phyloP scores from a whole-genome alignment of 495 filamentous ascomycete species.

The Aspergillus biplanus region DNA sequence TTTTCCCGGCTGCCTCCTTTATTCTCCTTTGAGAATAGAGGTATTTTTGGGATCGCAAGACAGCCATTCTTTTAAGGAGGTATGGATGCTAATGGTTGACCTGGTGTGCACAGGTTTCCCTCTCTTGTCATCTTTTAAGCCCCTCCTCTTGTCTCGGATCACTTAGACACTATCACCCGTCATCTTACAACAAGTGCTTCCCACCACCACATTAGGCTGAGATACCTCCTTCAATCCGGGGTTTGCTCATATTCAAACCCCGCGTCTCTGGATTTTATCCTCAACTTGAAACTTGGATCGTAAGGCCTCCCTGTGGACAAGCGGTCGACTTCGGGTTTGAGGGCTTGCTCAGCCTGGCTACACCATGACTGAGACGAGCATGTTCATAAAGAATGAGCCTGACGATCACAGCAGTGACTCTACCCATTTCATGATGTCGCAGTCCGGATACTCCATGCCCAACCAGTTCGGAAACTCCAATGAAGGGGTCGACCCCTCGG shows the following conservation, averaged over 20 bases:
- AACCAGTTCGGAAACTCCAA: conserved; percentile 69
- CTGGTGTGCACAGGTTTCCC: neutral
- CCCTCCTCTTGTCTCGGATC: conserved; percentile 9
- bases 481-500: conserved; percentile 81
- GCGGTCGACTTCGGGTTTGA: conserved; percentile 14
- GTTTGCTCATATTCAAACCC: neutral
- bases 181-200: neutral
- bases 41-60: neutral
- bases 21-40: neutral
- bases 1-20: conserved; percentile 2
- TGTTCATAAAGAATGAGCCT: conserved; percentile 80
- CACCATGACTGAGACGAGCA: conserved; percentile 51
- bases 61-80: neutral
- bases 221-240: neutral
- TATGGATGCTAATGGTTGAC: neutral
- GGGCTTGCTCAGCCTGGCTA: conserved; percentile 22
- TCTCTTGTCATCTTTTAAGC: neutral
- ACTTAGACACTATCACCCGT: neutral
- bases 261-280: conserved; percentile 1
- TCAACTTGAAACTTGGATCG: conserved; percentile 20
- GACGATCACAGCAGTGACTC: conserved; percentile 64
- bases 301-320: conserved; percentile 28
- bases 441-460: conserved; percentile 63
- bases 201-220: neutral
- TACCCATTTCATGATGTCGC: conserved; percentile 54